Conservation (phyloP, 352 stramenopile species). For the Phytophthora fragariae region DNA sequence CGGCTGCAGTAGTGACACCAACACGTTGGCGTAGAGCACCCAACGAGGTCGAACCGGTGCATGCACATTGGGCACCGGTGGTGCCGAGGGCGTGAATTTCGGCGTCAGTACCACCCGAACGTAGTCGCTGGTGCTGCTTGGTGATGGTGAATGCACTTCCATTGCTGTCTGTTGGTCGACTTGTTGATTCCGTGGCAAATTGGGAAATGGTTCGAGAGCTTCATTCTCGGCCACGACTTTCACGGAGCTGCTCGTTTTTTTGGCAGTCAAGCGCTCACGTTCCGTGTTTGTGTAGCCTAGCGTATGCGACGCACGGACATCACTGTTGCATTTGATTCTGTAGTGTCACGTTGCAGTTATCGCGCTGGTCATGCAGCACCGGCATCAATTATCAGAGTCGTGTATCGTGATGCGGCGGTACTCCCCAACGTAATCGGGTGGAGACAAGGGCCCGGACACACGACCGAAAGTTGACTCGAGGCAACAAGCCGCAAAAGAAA, state of each 20-base stretch:
- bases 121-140: not conserved
- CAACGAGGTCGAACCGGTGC: not conserved
- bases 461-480: not conserved
- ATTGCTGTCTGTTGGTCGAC: not conserved
- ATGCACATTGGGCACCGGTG: not conserved
- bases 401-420: not conserved
- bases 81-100: not conserved
- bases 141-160: not conserved
- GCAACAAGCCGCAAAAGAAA: not conserved
- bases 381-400: not conserved
- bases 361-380: not conserved
- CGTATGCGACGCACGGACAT: not conserved
- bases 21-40: not conserved
- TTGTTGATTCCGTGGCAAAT: not conserved
- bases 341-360: not conserved
- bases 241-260: not conserved
- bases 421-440: not conserved
- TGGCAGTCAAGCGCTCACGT: not conserved
- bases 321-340: not conserved
- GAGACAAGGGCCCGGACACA: not conserved
- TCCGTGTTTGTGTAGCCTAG: not conserved
- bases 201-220: not conserved
- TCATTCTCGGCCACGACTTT: not conserved
- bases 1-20: not conserved
- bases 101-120: not conserved